phyloP scores from a whole-genome alignment of 768 basidiomycete genomes.

The Lactarius akahatsu region DNA sequence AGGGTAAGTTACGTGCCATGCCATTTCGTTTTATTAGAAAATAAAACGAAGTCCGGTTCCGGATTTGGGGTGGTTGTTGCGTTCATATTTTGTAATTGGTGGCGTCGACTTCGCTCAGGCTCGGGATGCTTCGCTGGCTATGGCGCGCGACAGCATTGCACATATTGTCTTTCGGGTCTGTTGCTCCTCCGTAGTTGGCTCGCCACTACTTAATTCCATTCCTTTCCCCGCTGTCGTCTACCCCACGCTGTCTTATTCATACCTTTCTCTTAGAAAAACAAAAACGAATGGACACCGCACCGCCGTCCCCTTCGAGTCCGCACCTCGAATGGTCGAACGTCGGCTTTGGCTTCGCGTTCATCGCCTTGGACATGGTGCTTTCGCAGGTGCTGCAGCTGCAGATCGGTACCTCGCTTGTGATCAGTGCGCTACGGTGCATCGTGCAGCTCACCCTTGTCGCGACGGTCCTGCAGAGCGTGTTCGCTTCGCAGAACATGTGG shows the following conservation, averaged over 20 bases:
- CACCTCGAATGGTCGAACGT: slow-evolving; percentile 73
- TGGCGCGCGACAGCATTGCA: neutral
- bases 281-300: slow-evolving; percentile 36
- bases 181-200: neutral
- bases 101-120: neutral
- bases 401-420: slow-evolving; percentile 63
- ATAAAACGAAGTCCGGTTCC: too few relatives aligned
- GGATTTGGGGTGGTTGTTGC: neutral
- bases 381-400: slow-evolving; percentile 67
- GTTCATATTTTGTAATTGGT: neutral
- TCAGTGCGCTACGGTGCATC: slow-evolving; percentile 71
- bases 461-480: slow-evolving; percentile 66
- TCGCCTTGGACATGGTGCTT: slow-evolving; percentile 66
- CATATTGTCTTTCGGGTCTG: neutral
- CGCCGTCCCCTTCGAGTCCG: slow-evolving; percentile 27
- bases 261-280: neutral
- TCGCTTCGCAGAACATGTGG: slow-evolving; percentile 72
- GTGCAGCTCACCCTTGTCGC: slow-evolving; percentile 77
- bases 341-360: slow-evolving; percentile 69
- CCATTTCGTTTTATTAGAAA: neutral
- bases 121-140: too few relatives aligned
- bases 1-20: neutral
- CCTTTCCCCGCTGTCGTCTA: neutral
- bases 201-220: neutral
- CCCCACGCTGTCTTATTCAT: too few relatives aligned